Conservation (phyloP, 805 yeast genomes). For the Hanseniaspora osmophila region DNA sequence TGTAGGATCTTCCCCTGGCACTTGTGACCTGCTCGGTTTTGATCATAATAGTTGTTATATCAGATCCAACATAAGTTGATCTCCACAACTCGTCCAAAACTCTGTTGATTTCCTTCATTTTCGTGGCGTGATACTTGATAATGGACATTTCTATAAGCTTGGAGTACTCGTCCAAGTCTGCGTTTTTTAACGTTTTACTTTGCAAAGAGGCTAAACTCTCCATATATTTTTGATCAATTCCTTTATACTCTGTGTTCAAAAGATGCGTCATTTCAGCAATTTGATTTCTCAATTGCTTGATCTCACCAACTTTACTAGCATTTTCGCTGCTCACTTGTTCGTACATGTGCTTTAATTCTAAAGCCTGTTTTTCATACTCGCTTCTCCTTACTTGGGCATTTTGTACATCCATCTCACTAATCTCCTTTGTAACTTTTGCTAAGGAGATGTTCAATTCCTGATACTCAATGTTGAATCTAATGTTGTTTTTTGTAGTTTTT, state of each 20-base stretch:
- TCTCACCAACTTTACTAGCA: conserved; percentile 74
- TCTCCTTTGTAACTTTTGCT: conserved; percentile 28
- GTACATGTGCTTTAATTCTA: conserved; percentile 33
- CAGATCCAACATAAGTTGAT: conserved; percentile 86
- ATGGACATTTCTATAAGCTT: conserved; percentile 85
- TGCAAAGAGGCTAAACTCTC: conserved; percentile 64
- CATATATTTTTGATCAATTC: conserved; percentile 49
- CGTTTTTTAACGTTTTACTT: conserved; percentile 59
- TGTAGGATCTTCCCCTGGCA: conserved; percentile 51
- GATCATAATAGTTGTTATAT: conserved; percentile 80
- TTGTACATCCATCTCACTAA: conserved; percentile 33
- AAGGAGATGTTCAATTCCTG: conserved; percentile 52
- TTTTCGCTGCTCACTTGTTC: conserved; percentile 46
- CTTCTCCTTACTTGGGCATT: conserved; percentile 49
- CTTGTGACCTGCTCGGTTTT: conserved; percentile 51
- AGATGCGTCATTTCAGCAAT: conserved; percentile 38
- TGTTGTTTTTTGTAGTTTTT: conserved; percentile 43
- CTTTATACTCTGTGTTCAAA: conserved; percentile 53
- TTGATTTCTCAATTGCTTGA: conserved; percentile 69
- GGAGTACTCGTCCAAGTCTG: conserved; percentile 68
- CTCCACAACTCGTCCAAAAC: conserved; percentile 89
- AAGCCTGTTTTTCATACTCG: conserved; percentile 45
- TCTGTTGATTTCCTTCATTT: conserved; percentile 85
- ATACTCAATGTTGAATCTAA: not conserved
- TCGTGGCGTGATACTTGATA: conserved; percentile 78